A percentile compares a stretch with the other conserved stretches of the same genome.
Evolutionary conservation across 352 stramenopile genomes (phyloP).

Genomic region (Ophiocytium majus): DNA sequence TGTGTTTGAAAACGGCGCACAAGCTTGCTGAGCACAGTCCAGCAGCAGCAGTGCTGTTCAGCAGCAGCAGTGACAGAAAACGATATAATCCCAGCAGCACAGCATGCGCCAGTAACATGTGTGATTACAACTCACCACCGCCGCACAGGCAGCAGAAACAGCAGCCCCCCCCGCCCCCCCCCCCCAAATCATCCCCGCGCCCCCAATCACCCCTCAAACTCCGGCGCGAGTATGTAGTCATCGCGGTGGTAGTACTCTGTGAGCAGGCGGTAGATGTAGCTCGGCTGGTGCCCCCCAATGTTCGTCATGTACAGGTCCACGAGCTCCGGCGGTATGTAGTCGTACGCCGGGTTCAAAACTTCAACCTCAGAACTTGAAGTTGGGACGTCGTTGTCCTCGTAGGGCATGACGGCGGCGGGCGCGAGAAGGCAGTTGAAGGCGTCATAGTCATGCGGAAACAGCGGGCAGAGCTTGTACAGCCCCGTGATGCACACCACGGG

Average conservation of each 20-base stretch:
- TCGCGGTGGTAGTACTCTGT: slow-evolving; percentile 96
- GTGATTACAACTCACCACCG: no score
- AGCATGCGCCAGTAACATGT: no score
- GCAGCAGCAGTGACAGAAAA: no score
- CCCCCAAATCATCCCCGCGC: no score
- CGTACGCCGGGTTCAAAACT: slow-evolving; percentile 92
- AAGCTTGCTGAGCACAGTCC: no score
- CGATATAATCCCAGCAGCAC: no score
- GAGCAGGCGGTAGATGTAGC: slow-evolving; percentile 97
- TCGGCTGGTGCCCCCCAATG: slow-evolving; percentile 93
- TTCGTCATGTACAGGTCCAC: slow-evolving; percentile 97
- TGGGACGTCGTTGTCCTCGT: slow-evolving; percentile 68
- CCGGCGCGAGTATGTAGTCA: slow-evolving; percentile 69
- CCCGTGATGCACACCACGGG: slow-evolving; percentile 92
- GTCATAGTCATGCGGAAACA: slow-evolving; percentile 96
- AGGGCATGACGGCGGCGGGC: slow-evolving; percentile 79
- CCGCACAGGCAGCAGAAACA: no score
- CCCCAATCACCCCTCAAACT: slow-evolving; percentile 27
- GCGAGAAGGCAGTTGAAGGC: slow-evolving; percentile 81
- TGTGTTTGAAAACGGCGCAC: no score
- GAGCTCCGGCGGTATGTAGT: slow-evolving; percentile 94
- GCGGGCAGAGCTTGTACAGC: slow-evolving; percentile 94
- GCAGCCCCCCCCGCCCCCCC: no score
- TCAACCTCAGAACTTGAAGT: slow-evolving; percentile 52
- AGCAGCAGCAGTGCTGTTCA: no score